Evolutionary conservation across 306 rosid genomes (phyloP), one percentile per base, ranked within the genome.

Genomic region (Cicer pinnatifidum): DNA sequence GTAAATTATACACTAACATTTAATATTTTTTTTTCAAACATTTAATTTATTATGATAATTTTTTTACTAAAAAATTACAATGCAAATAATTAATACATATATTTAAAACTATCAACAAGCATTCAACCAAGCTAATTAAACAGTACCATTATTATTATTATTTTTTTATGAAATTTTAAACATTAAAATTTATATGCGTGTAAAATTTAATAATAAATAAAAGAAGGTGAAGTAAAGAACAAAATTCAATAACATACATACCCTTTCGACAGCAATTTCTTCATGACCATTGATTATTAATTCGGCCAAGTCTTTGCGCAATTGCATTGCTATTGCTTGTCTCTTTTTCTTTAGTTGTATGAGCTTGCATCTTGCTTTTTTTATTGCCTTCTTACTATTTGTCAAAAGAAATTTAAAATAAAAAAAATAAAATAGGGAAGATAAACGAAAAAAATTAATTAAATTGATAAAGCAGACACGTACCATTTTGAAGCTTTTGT

Each of bases 401-500:
- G 6, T 28, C 6, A 53, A 15, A 53, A 16, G 17, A 53, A 51
- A 51, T 51, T 51, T 15, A 51, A 16, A 51, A 50, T 9, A 51
- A 15, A 51, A 13, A 15, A 51, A 13, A 48, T 52, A 52, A 2
- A 8, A 7, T 15, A 6, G 4, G 7, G 7, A 11, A 11, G 43
- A 2, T 58, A 58, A 58, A 58, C 1, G 28, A 23, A 19, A 23
- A 56, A 5, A 4, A 0, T 0, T 0, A 57, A 28, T 5, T 58
- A 35, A 58, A 33, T 11, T 35, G 6, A 41, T 12, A 28, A 11
- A 6, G 45, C 6, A 5, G 5, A 33, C 5, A 1, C 11, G 28
- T 28, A 58, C 65, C 41, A 58, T 33, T 58, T 58, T 11, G 65
- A 58, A 58, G 65, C 41, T 33, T 58, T 58, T 11, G 65, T 58